Evolutionary conservation across 768 basidiomycete species (phyloP), one percentile per base, ranked within the genome.

Genomic region (Tremella fuciformis): DNA sequence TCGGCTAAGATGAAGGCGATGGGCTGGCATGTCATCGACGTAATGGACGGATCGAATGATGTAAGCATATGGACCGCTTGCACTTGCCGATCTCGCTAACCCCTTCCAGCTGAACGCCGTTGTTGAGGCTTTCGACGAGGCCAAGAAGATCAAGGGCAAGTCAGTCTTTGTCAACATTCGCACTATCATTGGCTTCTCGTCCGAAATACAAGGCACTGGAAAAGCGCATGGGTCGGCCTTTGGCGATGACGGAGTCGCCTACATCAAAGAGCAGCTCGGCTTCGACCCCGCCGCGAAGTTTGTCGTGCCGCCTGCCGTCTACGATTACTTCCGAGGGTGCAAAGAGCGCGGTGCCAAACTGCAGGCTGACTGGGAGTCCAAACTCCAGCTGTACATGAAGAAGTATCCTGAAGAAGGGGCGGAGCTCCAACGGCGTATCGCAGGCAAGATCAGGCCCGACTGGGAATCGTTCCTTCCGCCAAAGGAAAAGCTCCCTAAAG

Each of bases 101-200:
- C 6, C n/a, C n/a, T n/a, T 25, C 19, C 15, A 74, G 70, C 65
- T 76, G 48, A 56, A 64, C 2, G 70, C 66, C 13, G 64, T 76
- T 24, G 60, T 72, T 38, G 63, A 59, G 2, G 74, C 66, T 2
- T 53, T 76, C 24, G 72, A 73, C 50, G n/a, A 66, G 50, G 74
- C 74, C 52, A 70, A 69, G 53, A 37, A 44, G 7, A 49, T 63
- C 61, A 74, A 60, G 21, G 74, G 74, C 49, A 76, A 76, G 57
- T 72, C 74, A 13, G 59, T 64, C 22, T 50, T 71, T 26, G 67
- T 76, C 67, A 74, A 72, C 57, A 72, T 76, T 56, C 62, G 63
- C 4, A 71, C 74, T n/a, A 66, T 76, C 63, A 76, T 76, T 55
- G 74, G 74, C 47, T 60, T 72, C 63, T 64, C 67, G 1, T 76